Base-by-base conservation (phyloP, 169 alveolate species). In the Eimeria falciformis region DNA sequence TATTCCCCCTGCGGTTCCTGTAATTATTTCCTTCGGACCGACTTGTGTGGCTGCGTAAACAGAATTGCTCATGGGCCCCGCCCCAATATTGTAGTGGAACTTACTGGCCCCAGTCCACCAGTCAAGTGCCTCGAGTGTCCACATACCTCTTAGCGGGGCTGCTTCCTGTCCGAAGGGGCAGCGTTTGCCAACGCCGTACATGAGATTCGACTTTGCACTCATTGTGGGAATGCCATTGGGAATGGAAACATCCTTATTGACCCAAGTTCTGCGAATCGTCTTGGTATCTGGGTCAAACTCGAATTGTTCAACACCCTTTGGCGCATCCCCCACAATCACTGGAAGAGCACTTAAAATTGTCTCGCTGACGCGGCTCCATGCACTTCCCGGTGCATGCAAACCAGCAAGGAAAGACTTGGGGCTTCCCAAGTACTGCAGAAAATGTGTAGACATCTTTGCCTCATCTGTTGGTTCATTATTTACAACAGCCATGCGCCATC, bases 41-140 rank as follows among this genome's bases (percentile, higher is more conserved):
- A 92, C 71, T 65, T 92, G 91, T 37, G 95, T 92, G 43, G 95
- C 95, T 18, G 95, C 93, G 55, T 92, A 92, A 25, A 85, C 83
- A 21, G 93, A 85, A 50, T 92, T 92, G 71, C 82, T 75, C 90
- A 85, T 75, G 40, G 95, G 95, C n/a, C 95, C 95, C 23, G 46
- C 53, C 27, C 93, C 95, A n/a, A 92, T 86, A 83, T 84, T 84
- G 87, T 92, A 79, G 91, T 85, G 78, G 83, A 85, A 85, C 66
- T 62, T 62, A 58, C 82, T 55, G 46, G 66, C 91, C 23, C 95
- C 95, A 0, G 95, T 92, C 95, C 93, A 85, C 95, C 95, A 92
- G 89, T 92, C 95, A 46, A 92, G 93, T 47, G 93, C 95, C 66
- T 92, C 95, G 9, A 92, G 92, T 37, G 95, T 92, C 95, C 95